Evolutionary conservation across 1,139 yeast species (phyloP).

Genomic region (Sugiyamaella xylanicola): DNA sequence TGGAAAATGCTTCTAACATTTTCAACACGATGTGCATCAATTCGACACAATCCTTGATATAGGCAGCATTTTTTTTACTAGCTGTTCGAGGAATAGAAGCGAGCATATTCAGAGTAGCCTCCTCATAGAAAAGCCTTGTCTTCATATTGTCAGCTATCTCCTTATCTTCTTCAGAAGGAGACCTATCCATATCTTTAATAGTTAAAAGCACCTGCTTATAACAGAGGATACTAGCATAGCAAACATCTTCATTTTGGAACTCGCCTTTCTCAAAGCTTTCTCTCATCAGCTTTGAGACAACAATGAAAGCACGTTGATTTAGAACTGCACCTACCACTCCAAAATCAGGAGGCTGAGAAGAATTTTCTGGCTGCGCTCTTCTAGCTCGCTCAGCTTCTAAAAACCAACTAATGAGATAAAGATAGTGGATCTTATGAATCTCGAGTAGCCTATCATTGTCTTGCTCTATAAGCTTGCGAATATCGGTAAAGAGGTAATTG

Average conservation of each 20-base stretch:
- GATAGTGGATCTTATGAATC: slow-evolving; percentile 52
- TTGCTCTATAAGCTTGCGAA: slow-evolving; percentile 55
- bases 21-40: slow-evolving; percentile 67
- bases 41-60: slow-evolving; percentile 63
- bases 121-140: slow-evolving; percentile 63
- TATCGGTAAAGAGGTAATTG: slow-evolving; percentile 57
- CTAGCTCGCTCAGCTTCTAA: slow-evolving; percentile 42
- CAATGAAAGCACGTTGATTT: slow-evolving; percentile 63
- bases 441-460: slow-evolving; percentile 43
- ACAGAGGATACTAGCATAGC: slow-evolving; percentile 72
- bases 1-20: slow-evolving; percentile 66
- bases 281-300: slow-evolving; percentile 59
- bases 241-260: slow-evolving; percentile 35
- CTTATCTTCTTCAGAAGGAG: slow-evolving; percentile 45
- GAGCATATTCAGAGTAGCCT: slow-evolving; percentile 61
- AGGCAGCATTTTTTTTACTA: slow-evolving; percentile 63
- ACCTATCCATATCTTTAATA: slow-evolving; percentile 53
- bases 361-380: slow-evolving; percentile 18
- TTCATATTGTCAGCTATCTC: slow-evolving; percentile 55
- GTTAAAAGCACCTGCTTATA: slow-evolving; percentile 65
- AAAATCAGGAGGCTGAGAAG: slow-evolving; percentile 45
- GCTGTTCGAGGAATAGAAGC: slow-evolving; percentile 67
- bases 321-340: slow-evolving; percentile 69
- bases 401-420: slow-evolving; percentile 74
- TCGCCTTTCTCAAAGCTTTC: slow-evolving; percentile 52